Conservation (phyloP, 371 early-diverging fungal species). For the Mortierella sp. region DNA sequence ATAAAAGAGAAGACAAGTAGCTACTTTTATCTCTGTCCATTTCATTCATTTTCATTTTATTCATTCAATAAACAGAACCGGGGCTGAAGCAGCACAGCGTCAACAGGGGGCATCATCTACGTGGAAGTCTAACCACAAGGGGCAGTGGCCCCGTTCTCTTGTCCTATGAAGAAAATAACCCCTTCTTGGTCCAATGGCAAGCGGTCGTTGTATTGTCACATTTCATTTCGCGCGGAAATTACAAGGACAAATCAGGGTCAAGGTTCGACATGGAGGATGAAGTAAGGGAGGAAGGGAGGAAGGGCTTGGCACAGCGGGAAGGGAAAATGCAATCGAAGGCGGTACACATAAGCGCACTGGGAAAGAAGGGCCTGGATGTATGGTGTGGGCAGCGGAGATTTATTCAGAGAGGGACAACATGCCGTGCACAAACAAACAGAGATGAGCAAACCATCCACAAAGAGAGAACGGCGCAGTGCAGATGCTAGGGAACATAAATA, state of each 20-base stretch:
- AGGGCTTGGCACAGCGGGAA: background rate
- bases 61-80: too few species aligned
- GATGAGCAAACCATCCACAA: background rate
- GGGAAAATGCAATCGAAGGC: background rate
- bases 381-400: background rate
- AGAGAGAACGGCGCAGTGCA: background rate
- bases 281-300: background rate
- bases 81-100: background rate
- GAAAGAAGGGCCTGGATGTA: background rate
- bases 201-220: background rate
- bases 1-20: too few species aligned
- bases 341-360: background rate
- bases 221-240: background rate
- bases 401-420: background rate
- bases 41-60: too few species aligned
- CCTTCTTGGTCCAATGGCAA: background rate
- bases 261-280: background rate
- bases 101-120: too few species aligned
- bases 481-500: conserved; percentile 5
- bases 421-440: too few species aligned
- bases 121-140: background rate
- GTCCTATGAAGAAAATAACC: background rate
- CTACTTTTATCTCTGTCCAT: too few species aligned
- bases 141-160: background rate
- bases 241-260: background rate